A percentile compares a stretch with the other conserved stretches of the same genome.
Evolutionary conservation across 345 rosid species (phyloP).

Genomic region (Mercurialis annua): DNA sequence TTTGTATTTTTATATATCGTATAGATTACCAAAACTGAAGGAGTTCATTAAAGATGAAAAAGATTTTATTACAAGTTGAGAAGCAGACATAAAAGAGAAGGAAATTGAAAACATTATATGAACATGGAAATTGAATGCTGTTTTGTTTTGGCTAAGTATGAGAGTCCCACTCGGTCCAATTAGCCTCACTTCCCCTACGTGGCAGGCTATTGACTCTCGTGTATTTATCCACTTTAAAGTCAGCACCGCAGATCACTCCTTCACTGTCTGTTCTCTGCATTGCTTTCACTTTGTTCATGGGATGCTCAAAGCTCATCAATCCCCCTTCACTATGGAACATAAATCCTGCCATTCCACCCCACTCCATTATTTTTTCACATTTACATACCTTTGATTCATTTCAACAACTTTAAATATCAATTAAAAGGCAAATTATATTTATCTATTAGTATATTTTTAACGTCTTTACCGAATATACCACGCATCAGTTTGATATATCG

Average conservation of each 20-base stretch:
- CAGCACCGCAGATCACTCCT: conserved; percentile 37
- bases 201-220: conserved; percentile 44
- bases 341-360: conserved; percentile 18
- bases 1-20: no score
- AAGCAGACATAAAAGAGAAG: no score
- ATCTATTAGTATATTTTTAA: no score
- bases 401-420: no score
- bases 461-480: no score
- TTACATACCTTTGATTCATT: no score
- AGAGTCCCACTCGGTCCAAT: conserved; percentile 39
- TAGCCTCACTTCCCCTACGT: conserved; percentile 42
- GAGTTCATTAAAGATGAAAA: no score
- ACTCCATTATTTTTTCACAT: not conserved
- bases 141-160: not conserved
- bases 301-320: conserved; percentile 48
- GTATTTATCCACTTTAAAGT: conserved; percentile 42
- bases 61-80: not conserved
- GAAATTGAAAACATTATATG: no score
- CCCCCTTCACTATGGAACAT: conserved; percentile 38
- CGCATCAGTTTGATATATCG: no score
- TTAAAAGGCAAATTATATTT: no score
- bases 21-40: no score
- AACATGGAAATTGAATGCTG: no score
- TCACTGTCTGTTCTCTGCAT: conserved; percentile 36
- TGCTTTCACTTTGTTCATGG: conserved; percentile 43